Conservation (phyloP, 139 green algal species). For the Spirogloea muscicola region DNA sequence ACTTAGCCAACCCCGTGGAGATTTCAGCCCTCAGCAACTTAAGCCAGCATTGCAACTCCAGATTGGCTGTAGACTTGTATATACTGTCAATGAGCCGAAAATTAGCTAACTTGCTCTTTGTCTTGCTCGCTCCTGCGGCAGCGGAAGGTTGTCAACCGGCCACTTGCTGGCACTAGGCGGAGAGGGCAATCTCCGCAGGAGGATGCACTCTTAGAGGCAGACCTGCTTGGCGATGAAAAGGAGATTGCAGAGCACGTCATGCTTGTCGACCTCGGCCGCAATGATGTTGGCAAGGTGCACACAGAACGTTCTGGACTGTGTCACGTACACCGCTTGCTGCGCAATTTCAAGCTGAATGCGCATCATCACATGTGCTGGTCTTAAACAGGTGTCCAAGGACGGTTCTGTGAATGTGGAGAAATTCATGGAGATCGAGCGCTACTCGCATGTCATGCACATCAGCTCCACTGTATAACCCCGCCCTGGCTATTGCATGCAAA, state of each 20-base stretch:
- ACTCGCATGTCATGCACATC: constrained; percentile 99
- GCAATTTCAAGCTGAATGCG: too few species aligned
- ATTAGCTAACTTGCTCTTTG: neutral
- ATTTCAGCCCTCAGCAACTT: too few species aligned
- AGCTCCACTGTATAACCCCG: too few species aligned
- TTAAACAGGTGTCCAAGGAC: constrained; percentile 60
- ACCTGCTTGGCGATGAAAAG: constrained; percentile 92
- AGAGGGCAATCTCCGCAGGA: constrained; percentile 51
- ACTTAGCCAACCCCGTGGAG: too few species aligned
- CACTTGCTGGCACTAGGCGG: constrained; percentile 83
- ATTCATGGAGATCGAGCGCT: constrained; percentile 97
- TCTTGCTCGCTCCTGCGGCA: neutral
- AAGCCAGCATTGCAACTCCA: too few species aligned
- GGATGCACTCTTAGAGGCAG: constrained; percentile 78
- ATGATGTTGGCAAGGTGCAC: constrained; percentile 78
- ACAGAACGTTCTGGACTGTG: too few species aligned
- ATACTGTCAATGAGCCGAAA: too few species aligned
- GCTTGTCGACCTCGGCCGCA: constrained; percentile 96
- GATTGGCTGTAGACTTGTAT: too few species aligned
- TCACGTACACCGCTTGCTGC: too few species aligned
- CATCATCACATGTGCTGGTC: too few species aligned
- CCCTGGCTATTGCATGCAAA: too few species aligned
- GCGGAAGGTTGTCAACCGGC: constrained; percentile 54
- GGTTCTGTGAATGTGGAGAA: constrained; percentile 85
- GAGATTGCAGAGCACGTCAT: constrained; percentile 96